Evolutionary conservation across 2,329 filamentous ascomycete species (phyloP).

Genomic region (Diplodia mutila): DNA sequence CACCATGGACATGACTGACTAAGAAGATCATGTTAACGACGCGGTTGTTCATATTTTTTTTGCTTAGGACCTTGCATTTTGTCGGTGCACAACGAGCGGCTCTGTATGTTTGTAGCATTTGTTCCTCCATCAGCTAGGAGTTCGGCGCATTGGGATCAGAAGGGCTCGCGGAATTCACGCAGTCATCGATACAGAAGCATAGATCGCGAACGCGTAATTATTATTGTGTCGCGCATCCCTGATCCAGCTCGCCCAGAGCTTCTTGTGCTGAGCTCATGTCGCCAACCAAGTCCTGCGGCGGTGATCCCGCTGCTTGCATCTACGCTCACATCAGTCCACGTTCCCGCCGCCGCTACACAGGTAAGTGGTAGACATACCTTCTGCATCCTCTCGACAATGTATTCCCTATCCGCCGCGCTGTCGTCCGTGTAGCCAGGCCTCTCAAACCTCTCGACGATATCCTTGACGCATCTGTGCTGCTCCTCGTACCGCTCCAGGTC

Average conservation of each 20-base stretch:
- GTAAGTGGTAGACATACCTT: slow-evolving; percentile 67
- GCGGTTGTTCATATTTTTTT: not conserved
- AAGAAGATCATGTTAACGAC: not conserved
- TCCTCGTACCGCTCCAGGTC: slow-evolving; percentile 80
- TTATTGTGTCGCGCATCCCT: slow-evolving; percentile 66
- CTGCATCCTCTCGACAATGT: slow-evolving; percentile 97
- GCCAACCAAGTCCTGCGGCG: slow-evolving; percentile 86
- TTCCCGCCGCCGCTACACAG: not conserved
- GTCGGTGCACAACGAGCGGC: not conserved
- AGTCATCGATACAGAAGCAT: slow-evolving; percentile 7
- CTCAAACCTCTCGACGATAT: slow-evolving; percentile 91
- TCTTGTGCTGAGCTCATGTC: slow-evolving; percentile 86
- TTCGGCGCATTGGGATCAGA: not conserved
- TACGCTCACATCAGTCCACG: slow-evolving; percentile 45
- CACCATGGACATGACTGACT: slow-evolving; percentile 43
- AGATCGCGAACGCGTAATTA: slow-evolving; percentile 20
- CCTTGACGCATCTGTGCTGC: slow-evolving; percentile 76
- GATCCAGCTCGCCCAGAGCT: slow-evolving; percentile 58
- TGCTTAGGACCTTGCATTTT: not conserved
- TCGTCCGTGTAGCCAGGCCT: slow-evolving; percentile 78
- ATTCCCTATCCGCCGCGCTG: slow-evolving; percentile 80
- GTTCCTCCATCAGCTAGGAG: not conserved
- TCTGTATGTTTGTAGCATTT: slow-evolving; percentile 16
- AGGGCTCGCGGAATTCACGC: not conserved
- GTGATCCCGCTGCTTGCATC: slow-evolving; percentile 97